These are phyloP conservation scores for Detonula confervacea DNA, from an alignment of 352 stramenopile species.

Conservation along the genomic window DNA sequence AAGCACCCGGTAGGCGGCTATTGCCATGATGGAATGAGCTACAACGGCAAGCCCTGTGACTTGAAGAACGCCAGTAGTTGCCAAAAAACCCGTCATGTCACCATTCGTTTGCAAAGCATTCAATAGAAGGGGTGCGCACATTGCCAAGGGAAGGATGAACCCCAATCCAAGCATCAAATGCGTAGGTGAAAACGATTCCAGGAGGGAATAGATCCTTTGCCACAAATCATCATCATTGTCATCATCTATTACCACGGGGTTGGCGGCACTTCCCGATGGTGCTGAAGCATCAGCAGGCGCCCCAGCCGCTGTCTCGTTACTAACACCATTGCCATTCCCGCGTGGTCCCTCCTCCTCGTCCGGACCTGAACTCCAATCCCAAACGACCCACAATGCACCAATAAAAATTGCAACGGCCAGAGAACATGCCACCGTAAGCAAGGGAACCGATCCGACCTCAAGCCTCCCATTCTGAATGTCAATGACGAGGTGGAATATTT, in stretches of 20 bases:
- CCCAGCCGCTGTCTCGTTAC: background rate
- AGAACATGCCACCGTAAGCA: conserved; percentile 1
- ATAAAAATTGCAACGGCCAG: conserved; percentile 11
- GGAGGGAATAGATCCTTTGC: background rate
- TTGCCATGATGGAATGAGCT: conserved; percentile 40
- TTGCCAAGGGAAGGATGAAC: conserved; percentile 33
- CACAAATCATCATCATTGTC: conserved; percentile 12
- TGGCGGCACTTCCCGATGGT: conserved; percentile 13
- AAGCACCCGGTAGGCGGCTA: conserved; percentile 36
- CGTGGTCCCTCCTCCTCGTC: background rate
- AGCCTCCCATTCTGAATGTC: background rate
- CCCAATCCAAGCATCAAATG: conserved; percentile 30
- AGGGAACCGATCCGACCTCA: background rate
- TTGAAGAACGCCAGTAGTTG: conserved; percentile 17
- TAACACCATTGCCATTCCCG: background rate
- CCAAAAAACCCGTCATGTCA: conserved; percentile 12
- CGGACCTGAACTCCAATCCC: background rate
- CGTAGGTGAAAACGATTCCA: conserved; percentile 12
- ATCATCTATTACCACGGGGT: conserved; percentile 25
- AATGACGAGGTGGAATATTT: conserved; percentile 9
- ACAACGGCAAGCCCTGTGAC: conserved; percentile 29
- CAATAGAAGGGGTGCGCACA: conserved; percentile 36
- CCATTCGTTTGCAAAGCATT: conserved; percentile 9
- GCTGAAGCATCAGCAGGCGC: background rate
- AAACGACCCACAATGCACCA: background rate